Evolutionary conservation across 257 asterid species (phyloP).

Genomic region (Lavandula angustifolia): DNA sequence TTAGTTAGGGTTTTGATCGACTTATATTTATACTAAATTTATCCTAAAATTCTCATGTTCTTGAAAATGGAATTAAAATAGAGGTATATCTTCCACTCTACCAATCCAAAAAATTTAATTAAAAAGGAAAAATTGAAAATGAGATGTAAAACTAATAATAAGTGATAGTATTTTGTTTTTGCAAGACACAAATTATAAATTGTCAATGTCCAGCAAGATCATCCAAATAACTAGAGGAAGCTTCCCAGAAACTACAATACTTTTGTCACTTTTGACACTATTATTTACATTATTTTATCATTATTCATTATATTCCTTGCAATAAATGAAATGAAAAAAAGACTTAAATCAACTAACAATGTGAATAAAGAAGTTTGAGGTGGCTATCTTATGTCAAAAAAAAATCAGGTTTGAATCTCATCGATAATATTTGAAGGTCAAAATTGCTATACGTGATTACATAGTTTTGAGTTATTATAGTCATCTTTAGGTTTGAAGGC

Average conservation of each 20-base stretch:
- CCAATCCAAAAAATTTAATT: background rate
- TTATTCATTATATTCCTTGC: background rate
- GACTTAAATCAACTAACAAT: background rate
- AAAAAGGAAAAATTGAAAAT: background rate
- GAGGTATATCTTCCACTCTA: background rate
- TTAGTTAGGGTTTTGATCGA: no score
- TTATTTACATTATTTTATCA: constrained; percentile 17
- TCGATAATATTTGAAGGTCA: no score
- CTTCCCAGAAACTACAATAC: constrained; percentile 31
- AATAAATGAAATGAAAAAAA: background rate
- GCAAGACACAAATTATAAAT: background rate
- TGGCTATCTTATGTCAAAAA: no score
- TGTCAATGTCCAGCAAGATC: constrained; percentile 26
- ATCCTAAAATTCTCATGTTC: no score
- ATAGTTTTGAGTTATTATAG: no score
- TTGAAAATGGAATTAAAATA: no score
- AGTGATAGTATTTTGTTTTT: background rate
- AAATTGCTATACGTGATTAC: no score
- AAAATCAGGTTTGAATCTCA: no score
- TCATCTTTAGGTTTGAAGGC: no score
- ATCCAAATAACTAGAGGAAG: constrained; percentile 23
- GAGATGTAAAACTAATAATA: constrained; percentile 3
- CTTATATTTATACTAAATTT: no score
- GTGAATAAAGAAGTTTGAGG: background rate
- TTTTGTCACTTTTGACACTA: constrained; percentile 29